Evolutionary conservation across 176 grass and related monocot species (phyloP).

Genomic region (Carex pumila): DNA sequence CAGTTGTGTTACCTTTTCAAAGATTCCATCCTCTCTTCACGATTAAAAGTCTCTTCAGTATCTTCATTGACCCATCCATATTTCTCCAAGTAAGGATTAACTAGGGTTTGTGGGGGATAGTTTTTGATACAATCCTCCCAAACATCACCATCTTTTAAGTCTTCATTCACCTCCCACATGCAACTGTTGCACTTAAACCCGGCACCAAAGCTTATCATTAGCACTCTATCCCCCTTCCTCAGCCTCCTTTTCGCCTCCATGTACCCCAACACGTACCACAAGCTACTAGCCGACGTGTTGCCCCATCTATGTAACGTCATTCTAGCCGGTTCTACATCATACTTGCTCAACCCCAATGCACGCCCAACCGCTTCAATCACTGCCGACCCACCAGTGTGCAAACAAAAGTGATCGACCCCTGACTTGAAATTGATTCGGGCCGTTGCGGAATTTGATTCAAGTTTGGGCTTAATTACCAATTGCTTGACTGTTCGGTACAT

Average conservation of each 20-base stretch:
- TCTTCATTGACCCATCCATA: slow-evolving; percentile 53
- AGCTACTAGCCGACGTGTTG: slow-evolving; percentile 58
- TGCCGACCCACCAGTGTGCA: slow-evolving; percentile 53
- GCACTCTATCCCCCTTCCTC: slow-evolving; percentile 34
- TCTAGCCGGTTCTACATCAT: slow-evolving; percentile 47
- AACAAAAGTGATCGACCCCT: slow-evolving; percentile 61
- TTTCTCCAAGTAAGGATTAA: slow-evolving; percentile 53
- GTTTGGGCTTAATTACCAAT: not conserved
- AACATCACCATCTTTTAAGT: slow-evolving; percentile 30
- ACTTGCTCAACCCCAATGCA: slow-evolving; percentile 37
- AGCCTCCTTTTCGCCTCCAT: slow-evolving; percentile 61
- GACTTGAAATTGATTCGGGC: slow-evolving; percentile 43
- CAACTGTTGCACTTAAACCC: slow-evolving; percentile 82
- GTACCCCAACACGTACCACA: slow-evolving; percentile 70
- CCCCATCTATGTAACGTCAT: slow-evolving; percentile 78
- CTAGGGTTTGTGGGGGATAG: slow-evolving; percentile 43
- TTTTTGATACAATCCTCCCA: slow-evolving; percentile 51
- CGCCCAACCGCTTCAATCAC: slow-evolving; percentile 49
- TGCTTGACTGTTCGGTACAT: not conserved
- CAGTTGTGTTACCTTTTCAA: not conserved
- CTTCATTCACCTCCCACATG: slow-evolving; percentile 51
- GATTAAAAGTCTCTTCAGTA: slow-evolving; percentile 10
- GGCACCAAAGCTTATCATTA: slow-evolving; percentile 64
- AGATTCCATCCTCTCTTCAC: not conserved
- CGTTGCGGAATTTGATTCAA: not conserved